Evolutionary conservation across 345 rosid genomes (phyloP).

Genomic region (Punica granatum): DNA sequence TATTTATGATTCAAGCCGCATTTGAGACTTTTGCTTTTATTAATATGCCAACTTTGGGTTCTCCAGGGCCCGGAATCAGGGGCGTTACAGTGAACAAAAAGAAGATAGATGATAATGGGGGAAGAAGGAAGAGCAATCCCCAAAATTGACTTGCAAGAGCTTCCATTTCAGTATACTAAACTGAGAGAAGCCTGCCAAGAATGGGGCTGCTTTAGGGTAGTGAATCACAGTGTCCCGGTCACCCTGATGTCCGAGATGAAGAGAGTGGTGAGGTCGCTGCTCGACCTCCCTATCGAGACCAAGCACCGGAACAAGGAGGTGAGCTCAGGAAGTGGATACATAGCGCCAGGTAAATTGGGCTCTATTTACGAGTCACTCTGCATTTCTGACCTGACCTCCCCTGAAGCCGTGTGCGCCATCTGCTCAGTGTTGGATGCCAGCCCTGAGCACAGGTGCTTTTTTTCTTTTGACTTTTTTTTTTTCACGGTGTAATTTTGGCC

Average conservation of each 20-base stretch:
- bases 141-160: constrained; percentile 39
- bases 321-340: constrained; percentile 63
- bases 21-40: too few species aligned
- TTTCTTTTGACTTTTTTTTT: background rate
- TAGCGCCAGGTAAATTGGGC: constrained; percentile 35
- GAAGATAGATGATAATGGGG: background rate
- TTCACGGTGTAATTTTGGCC: too few species aligned
- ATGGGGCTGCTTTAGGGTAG: constrained; percentile 75
- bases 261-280: constrained; percentile 44
- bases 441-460: background rate
- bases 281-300: constrained; percentile 61
- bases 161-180: constrained; percentile 26
- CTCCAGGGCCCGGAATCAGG: too few species aligned
- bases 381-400: constrained; percentile 51
- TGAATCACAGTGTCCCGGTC: constrained; percentile 46
- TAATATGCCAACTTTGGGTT: too few species aligned
- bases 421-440: constrained; percentile 42
- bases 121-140: constrained; percentile 17
- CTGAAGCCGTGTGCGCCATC: constrained; percentile 47
- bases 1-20: too few species aligned
- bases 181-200: constrained; percentile 58
- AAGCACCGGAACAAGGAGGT: constrained; percentile 50
- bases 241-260: constrained; percentile 65
- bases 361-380: constrained; percentile 79
- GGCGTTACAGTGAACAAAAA: background rate